Evolutionary conservation across 345 rosid genomes (phyloP), one percentile per base, ranked within the genome.

Genomic region (Draba incana): DNA sequence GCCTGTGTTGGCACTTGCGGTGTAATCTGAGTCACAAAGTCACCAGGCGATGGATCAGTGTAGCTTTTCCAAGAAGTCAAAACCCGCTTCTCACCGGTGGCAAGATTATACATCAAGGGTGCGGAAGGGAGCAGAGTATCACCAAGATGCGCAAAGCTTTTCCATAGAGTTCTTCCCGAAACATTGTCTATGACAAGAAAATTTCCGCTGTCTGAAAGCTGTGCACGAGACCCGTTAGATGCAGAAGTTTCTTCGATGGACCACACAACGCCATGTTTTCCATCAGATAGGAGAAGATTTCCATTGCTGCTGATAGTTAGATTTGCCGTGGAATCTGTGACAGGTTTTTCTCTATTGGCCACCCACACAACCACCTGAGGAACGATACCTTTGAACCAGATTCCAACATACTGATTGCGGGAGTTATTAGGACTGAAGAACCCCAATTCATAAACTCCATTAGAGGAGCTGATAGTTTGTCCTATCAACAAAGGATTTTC

Each of bases 131-230:
- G 25, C 59, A 75, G 0, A 14, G 81, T 59, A 14, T 81, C 76
- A 60, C 48, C 1, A 31, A 52, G 80, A 71, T 77, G 65, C 16
- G 47, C 64, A 63, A 77, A 77, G 68, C 81, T 77, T 47, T 68
- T 42, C 81, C 81, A 77, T 6, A 77, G 0, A 23, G 45, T 10
- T 31, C 6, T 67, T 43, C n/a, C 68, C 0, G 71, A 49, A 7
- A 25, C 45, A 10, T n/a, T n/a, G 5, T 88, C 87, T 56, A 48
- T 85, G 14, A 88, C 66, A 5, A 86, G 67, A 16, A 92, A 71
- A 56, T 89, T 87, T 20, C 98, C 96, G 1, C 71, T 66, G 49
- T 79, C 85, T 28, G 53, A 65, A 57, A 92, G 71, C 84, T 82
- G 88, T 20, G 74, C 82, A 30, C 71, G 69, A 5, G 82, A 84